phyloP scores from a whole-genome alignment of 805 yeast genomes.

The Saturnispora diversa region DNA sequence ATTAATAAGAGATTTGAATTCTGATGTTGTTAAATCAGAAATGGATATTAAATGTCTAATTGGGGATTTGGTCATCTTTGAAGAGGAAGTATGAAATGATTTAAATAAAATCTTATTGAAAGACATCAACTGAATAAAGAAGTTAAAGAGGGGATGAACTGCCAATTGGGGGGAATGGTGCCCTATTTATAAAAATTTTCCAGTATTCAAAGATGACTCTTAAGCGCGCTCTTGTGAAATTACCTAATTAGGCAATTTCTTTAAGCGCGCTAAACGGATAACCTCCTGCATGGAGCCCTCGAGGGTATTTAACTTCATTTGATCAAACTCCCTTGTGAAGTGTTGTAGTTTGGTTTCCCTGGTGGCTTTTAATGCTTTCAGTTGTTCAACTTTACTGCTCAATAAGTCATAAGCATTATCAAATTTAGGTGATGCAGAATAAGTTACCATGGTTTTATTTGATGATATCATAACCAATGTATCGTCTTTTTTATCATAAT shows the following conservation, averaged over 20 bases:
- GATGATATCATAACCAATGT: too few relatives aligned
- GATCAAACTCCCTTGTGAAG: neutral
- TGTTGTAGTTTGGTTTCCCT: too few relatives aligned
- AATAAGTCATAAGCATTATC: too few relatives aligned
- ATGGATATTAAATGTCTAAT: slow-evolving; percentile 76
- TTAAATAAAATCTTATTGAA: slow-evolving; percentile 24
- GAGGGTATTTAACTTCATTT: neutral
- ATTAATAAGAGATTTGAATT: slow-evolving; percentile 60
- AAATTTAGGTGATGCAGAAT: too few relatives aligned
- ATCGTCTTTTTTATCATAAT: too few relatives aligned
- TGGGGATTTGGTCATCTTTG: slow-evolving; percentile 15
- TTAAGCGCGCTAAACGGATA: slow-evolving; percentile 13
- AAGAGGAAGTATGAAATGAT: slow-evolving; percentile 20
- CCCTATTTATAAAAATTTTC: neutral
- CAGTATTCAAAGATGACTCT: slow-evolving; percentile 3
- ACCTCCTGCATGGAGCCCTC: neutral
- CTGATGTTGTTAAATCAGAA: slow-evolving; percentile 65
- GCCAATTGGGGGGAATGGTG: neutral
- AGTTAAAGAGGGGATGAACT: too few relatives aligned
- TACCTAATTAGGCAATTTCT: slow-evolving; percentile 16
- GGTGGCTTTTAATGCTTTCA: too few relatives aligned
- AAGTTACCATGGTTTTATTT: too few relatives aligned
- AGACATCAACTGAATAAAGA: too few relatives aligned
- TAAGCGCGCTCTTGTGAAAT: slow-evolving; percentile 16
- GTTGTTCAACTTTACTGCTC: too few relatives aligned